Evolutionary conservation across 495 filamentous ascomycete species (phyloP).

Genomic region (Penicillium bialowiezense): DNA sequence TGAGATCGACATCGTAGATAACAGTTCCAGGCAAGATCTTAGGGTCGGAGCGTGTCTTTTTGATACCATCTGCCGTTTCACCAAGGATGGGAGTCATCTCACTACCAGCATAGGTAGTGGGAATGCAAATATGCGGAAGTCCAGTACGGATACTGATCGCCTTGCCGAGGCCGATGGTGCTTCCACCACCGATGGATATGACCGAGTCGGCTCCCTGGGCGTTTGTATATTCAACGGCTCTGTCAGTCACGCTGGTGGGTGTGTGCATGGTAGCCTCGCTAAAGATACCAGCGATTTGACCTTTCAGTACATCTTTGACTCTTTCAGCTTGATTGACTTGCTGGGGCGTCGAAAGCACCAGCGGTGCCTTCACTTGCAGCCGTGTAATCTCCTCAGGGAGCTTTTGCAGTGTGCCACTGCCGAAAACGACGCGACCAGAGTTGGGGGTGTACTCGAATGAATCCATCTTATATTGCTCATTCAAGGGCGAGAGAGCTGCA

Average conservation of each 20-base stretch:
- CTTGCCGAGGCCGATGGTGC: conserved; percentile 65
- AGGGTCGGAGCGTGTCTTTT: conserved; percentile 62
- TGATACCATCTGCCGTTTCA: conserved; percentile 61
- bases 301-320: conserved; percentile 48
- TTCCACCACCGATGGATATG: conserved; percentile 63
- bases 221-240: conserved; percentile 53
- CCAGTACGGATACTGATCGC: conserved; percentile 64
- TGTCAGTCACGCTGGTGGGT: conserved; percentile 59
- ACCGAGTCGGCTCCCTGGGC: conserved; percentile 49
- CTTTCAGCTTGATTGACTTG: conserved; percentile 51
- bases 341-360: conserved; percentile 59
- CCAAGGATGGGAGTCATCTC: conserved; percentile 70
- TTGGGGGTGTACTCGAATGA: conserved; percentile 61
- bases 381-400: conserved; percentile 58
- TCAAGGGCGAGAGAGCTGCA: conserved; percentile 9
- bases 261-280: conserved; percentile 68
- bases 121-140: conserved; percentile 62
- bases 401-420: conserved; percentile 57
- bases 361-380: conserved; percentile 50
- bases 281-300: conserved; percentile 56
- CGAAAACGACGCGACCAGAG: conserved; percentile 61
- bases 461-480: conserved; percentile 37
- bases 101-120: conserved; percentile 68
- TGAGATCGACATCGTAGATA: conserved; percentile 68
- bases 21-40: conserved; percentile 65